Evolutionary conservation across 768 basidiomycete genomes (phyloP).

Genomic region (Podaxis rugospora): DNA sequence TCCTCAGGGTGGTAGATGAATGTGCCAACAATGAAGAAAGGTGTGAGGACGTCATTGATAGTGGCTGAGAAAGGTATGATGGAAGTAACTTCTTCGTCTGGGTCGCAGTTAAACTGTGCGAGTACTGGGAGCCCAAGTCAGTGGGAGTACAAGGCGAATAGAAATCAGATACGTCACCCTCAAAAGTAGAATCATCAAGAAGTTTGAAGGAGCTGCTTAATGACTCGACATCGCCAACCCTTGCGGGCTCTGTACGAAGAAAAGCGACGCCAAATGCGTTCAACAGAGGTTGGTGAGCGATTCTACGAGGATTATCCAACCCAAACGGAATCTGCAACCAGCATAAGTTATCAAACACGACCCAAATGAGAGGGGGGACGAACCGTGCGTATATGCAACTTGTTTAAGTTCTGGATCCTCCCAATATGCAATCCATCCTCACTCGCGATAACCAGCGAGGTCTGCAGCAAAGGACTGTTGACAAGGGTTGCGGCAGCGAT

Average conservation of each 20-base stretch:
- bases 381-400: constrained; percentile 79
- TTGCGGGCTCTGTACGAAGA: constrained; percentile 45
- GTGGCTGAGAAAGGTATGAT: constrained; percentile 33
- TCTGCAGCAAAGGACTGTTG: constrained; percentile 41
- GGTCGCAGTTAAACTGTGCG: constrained; percentile 41
- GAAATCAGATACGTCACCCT: constrained; percentile 38
- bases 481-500: constrained; percentile 48
- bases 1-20: constrained; percentile 38
- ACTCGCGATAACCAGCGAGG: constrained; percentile 58
- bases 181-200: constrained; percentile 60
- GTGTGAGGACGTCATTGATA: constrained; percentile 24
- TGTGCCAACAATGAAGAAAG: constrained; percentile 50
- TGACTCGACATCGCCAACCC: constrained; percentile 45
- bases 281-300: constrained; percentile 52
- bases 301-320: constrained; percentile 62
- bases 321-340: constrained; percentile 61
- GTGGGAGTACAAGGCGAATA: background rate
- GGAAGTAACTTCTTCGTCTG: constrained; percentile 62
- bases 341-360: constrained; percentile 7
- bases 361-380: constrained; percentile 14
- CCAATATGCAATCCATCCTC: constrained; percentile 59
- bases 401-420: constrained; percentile 59
- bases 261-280: constrained; percentile 67
- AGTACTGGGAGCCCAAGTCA: constrained; percentile 29
- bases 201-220: constrained; percentile 58